Percentiles rank a stretch among this genome's conserved stretches.
Conservation (phyloP, 192 early-diverging fungal species). For the Linnemannia exigua region DNA sequence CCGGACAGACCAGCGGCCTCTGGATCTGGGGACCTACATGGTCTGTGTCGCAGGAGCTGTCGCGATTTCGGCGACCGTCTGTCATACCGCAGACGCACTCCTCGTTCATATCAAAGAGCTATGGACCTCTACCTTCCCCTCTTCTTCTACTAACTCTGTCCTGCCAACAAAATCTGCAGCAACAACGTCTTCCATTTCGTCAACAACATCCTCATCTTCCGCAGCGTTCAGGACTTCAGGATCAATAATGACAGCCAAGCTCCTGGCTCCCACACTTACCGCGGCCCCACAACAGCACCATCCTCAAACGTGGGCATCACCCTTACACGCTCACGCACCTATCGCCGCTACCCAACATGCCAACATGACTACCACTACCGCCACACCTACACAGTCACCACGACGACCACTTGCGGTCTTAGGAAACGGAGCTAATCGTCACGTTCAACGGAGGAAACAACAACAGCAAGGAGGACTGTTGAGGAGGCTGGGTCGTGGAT, state of each 20-base stretch:
- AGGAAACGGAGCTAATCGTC: not conserved
- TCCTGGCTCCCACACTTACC: not conserved
- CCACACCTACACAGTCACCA: not conserved
- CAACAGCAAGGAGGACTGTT: not conserved
- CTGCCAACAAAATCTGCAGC: too few relatives aligned
- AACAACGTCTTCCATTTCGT: too few relatives aligned
- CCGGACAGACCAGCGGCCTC: not conserved
- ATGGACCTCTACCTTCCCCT: not conserved
- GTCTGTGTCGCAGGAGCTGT: slow-evolving; percentile 42
- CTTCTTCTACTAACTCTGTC: not conserved
- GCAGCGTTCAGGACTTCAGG: not conserved
- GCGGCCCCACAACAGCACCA: not conserved
- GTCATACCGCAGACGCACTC: slow-evolving; percentile 27
- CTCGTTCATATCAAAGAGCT: not conserved
- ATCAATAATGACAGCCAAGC: not conserved
- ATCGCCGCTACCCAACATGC: not conserved
- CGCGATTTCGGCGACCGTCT: slow-evolving; percentile 22
- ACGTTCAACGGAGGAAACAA: not conserved
- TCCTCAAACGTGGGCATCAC: not conserved
- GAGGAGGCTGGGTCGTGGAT: slow-evolving; percentile 28
- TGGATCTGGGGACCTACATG: slow-evolving; percentile 33
- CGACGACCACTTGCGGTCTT: not conserved
- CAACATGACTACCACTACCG: not conserved
- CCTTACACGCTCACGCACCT: not conserved
- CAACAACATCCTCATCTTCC: not conserved